phyloP scores from a whole-genome alignment of 2,329 filamentous ascomycete genomes.

The Hortaea sp. region DNA sequence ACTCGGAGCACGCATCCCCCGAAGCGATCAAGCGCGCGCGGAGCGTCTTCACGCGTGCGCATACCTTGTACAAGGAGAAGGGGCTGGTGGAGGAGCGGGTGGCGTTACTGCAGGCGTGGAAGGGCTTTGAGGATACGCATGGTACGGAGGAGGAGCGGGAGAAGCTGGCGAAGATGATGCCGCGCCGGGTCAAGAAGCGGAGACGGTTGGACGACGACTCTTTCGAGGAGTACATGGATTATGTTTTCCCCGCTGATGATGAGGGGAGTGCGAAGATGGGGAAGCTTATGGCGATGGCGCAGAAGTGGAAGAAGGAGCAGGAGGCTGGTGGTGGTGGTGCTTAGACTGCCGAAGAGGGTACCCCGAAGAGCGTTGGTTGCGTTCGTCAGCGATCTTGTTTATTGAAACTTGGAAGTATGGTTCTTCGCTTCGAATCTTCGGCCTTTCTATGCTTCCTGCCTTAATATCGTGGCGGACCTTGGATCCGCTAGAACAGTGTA shows the following conservation, averaged over 20 bases:
- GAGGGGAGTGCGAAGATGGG: conserved; percentile 61
- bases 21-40: conserved; percentile 74
- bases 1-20: conserved; percentile 48
- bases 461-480: too few relatives aligned
- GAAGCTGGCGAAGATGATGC: conserved; percentile 86
- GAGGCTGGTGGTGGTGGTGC: conserved; percentile 8
- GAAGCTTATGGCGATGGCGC: conserved; percentile 73
- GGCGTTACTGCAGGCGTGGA: conserved; percentile 81
- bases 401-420: too few relatives aligned
- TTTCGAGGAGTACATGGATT: conserved; percentile 96
- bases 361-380: too few relatives aligned
- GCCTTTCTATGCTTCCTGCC: too few relatives aligned
- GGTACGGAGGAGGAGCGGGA: conserved; percentile 66
- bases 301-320: conserved; percentile 68
- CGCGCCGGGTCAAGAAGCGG: conserved; percentile 81
- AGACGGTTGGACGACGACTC: conserved; percentile 84
- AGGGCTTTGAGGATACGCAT: conserved; percentile 80
- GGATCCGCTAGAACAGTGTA: too few relatives aligned
- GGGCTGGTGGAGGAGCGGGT: conserved; percentile 93
- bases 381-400: too few relatives aligned
- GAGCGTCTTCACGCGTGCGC: conserved; percentile 72
- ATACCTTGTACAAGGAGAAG: conserved; percentile 78
- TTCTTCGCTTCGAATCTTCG: too few relatives aligned
- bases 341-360: too few relatives aligned
- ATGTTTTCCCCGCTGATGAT: conserved; percentile 93